Percentiles rank a stretch among this genome's conserved stretches.
These are phyloP conservation scores for Psidium friedrichsthalianum DNA, from an alignment of 345 rosid genomes.

Conservation along the genomic window DNA sequence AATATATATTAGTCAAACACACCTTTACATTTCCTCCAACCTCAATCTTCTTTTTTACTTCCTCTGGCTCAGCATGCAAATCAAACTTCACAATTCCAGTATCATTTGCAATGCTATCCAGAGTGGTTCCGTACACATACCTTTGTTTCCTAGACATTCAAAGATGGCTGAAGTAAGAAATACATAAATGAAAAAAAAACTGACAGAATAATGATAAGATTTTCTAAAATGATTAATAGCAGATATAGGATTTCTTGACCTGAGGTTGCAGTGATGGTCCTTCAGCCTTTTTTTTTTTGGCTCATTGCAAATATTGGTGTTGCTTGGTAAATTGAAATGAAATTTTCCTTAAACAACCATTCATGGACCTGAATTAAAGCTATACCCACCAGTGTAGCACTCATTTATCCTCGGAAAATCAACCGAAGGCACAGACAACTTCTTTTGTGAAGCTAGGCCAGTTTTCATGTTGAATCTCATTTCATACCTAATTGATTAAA, in stretches of 20 bases:
- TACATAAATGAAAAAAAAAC: background rate
- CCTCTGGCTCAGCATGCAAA: constrained; percentile 70
- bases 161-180: background rate
- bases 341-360: background rate
- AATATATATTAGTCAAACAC: constrained; percentile 26
- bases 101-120: constrained; percentile 75
- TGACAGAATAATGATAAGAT: background rate
- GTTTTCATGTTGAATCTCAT: constrained; percentile 92
- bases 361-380: background rate
- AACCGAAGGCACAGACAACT: constrained; percentile 64
- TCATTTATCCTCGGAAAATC: constrained; percentile 89
- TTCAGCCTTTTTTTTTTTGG: background rate
- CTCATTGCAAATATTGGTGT: background rate
- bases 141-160: constrained; percentile 62
- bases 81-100: constrained; percentile 77
- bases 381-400: constrained; percentile 72
- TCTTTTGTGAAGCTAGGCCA: constrained; percentile 74
- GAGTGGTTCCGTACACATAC: constrained; percentile 77
- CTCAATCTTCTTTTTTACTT: constrained; percentile 52
- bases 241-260: background rate
- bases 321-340: background rate
- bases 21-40: constrained; percentile 91
- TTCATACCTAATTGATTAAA: constrained; percentile 50
- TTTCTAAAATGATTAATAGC: background rate
- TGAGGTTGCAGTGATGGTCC: background rate